Evolutionary conservation across 257 asterid genomes (phyloP).

Genomic region (Solanum piurae): DNA sequence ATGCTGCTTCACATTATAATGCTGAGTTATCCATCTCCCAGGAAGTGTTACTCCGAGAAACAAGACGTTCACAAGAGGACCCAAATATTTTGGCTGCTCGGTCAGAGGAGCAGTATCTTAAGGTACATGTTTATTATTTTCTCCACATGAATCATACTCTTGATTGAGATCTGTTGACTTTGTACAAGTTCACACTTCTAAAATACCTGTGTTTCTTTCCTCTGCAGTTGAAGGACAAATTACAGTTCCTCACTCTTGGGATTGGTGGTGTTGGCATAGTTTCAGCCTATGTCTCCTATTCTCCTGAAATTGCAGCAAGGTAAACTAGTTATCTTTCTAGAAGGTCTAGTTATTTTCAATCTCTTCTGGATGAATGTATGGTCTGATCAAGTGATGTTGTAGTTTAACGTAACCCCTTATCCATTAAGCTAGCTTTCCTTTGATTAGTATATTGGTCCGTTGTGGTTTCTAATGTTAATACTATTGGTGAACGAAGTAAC

Average conservation of each 20-base stretch:
- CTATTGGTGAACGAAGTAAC: not conserved
- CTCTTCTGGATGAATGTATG: not conserved
- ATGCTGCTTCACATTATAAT: not conserved
- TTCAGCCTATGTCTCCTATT: conserved; percentile 64
- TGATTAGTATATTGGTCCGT: not conserved
- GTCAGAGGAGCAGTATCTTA: conserved; percentile 72
- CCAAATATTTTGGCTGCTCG: conserved; percentile 76
- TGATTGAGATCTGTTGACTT: not conserved
- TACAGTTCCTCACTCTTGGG: conserved; percentile 72
- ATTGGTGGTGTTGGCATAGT: conserved; percentile 74
- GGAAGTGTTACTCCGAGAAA: conserved; percentile 81
- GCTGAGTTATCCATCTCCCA: conserved; percentile 5
- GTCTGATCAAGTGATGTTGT: not conserved
- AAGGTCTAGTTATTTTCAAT: not conserved
- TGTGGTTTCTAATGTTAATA: not conserved
- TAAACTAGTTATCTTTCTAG: conserved; percentile 3
- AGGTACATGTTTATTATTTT: conserved; percentile 28
- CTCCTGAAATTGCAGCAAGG: conserved; percentile 88
- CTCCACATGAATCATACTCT: not conserved
- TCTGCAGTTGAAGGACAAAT: conserved; percentile 63
- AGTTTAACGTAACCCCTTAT: not conserved
- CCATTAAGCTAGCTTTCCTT: not conserved
- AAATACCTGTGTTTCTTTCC: conserved; percentile 1
- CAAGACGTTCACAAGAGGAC: conserved; percentile 59
- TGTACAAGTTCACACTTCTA: not conserved